Conservation (phyloP, 148 eudicot genomes). For the Polygonum aviculare region DNA sequence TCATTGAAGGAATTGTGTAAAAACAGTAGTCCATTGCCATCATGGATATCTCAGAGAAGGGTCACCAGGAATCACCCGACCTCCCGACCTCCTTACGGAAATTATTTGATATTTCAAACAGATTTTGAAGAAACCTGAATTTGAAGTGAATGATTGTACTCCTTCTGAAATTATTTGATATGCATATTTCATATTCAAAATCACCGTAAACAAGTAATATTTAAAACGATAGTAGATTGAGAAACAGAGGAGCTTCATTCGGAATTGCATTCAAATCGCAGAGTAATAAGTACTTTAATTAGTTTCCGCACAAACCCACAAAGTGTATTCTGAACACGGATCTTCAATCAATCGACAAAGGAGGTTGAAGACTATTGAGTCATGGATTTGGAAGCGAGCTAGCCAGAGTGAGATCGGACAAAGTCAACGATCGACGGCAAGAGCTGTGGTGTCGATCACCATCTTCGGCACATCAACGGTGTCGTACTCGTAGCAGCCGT, state of each 20-base stretch:
- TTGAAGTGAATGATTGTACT: no score
- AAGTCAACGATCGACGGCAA: not conserved
- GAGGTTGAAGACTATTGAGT: not conserved
- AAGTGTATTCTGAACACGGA: no score
- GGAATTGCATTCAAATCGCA: no score
- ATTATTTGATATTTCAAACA: no score
- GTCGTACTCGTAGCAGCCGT: slow-evolving; percentile 61
- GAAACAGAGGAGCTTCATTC: no score
- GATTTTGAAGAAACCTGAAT: no score
- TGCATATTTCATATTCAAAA: no score
- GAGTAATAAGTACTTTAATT: no score
- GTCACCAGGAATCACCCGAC: slow-evolving; percentile 4
- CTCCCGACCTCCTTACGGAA: slow-evolving; percentile 13
- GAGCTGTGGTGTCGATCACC: slow-evolving; percentile 58
- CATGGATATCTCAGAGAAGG: slow-evolving; percentile 2
- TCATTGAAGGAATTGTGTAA: not conserved
- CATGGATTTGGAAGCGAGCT: not conserved
- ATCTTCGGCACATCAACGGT: slow-evolving; percentile 48
- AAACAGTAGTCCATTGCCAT: slow-evolving; percentile 8
- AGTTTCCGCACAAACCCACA: no score
- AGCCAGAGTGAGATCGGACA: not conserved
- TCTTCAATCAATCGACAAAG: not conserved
- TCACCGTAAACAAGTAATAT: no score
- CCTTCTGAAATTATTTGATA: no score
- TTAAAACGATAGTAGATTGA: no score